These are phyloP conservation scores for Auricularia sp. DNA, from an alignment of 768 basidiomycete species.

Conservation along the genomic window DNA sequence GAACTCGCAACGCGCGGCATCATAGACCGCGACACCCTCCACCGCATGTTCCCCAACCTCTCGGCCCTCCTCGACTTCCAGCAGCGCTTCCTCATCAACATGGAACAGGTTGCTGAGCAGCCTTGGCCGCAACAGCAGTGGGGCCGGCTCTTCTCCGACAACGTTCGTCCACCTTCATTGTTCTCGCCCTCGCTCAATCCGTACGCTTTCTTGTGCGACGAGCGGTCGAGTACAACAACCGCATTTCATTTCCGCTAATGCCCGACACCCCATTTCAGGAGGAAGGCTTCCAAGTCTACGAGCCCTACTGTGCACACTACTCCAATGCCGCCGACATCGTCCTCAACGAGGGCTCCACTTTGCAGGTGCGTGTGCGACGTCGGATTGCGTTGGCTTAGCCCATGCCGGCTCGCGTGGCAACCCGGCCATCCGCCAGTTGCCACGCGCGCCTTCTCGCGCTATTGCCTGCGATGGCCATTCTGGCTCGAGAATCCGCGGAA, in stretches of 20 bases:
- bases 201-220: slow-evolving; percentile 19
- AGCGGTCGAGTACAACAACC: neutral
- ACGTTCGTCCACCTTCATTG: slow-evolving; percentile 52
- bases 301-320: slow-evolving; percentile 95
- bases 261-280: slow-evolving; percentile 46
- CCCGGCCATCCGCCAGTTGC: slow-evolving; percentile 1
- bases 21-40: slow-evolving; percentile 91
- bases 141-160: slow-evolving; percentile 76
- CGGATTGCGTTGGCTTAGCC: neutral
- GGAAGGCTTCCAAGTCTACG: slow-evolving; percentile 90
- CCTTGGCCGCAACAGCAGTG: slow-evolving; percentile 80
- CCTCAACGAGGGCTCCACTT: slow-evolving; percentile 74
- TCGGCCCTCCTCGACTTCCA: slow-evolving; percentile 96
- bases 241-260: slow-evolving; percentile 1
- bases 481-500: neutral
- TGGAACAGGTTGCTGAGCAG: slow-evolving; percentile 76
- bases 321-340: slow-evolving; percentile 78
- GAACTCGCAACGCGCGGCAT: slow-evolving; percentile 72
- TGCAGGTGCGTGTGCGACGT: slow-evolving; percentile 50
- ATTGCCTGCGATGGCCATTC: neutral
- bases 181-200: slow-evolving; percentile 17
- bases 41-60: slow-evolving; percentile 88
- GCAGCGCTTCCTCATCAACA: slow-evolving; percentile 80
- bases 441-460: neutral
- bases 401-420: neutral